Conservation (phyloP, 1,284 basidiomycete species). For the Fomitopsis palustris region DNA sequence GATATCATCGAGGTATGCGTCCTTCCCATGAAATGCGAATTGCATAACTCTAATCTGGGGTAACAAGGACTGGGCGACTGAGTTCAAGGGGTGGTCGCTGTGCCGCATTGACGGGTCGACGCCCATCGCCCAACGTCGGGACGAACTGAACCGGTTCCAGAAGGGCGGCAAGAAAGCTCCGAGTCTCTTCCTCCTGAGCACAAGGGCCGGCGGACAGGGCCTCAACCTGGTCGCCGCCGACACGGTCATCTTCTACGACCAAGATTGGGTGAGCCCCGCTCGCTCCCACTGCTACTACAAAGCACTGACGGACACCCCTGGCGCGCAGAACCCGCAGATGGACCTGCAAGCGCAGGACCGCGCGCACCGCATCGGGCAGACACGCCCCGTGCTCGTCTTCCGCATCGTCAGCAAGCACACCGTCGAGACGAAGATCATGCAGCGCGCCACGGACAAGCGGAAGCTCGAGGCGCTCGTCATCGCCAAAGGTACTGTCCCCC, state of each 20-base stretch:
- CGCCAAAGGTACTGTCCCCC: constrained; percentile 64
- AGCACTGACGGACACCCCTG: constrained; percentile 7
- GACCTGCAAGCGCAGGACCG: constrained; percentile 96
- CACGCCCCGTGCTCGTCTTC: constrained; percentile 84
- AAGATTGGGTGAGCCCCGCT: constrained; percentile 76
- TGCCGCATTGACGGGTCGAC: constrained; percentile 93
- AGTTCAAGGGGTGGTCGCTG: constrained; percentile 76
- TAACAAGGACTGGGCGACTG: constrained; percentile 77
- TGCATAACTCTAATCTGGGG: not conserved
- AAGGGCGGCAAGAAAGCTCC: constrained; percentile 71
- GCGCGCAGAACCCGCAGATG: constrained; percentile 86
- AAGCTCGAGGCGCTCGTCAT: constrained; percentile 94
- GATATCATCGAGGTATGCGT: constrained; percentile 82
- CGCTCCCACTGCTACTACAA: not conserved
- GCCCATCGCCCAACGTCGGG: constrained; percentile 71
- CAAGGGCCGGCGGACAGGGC: constrained; percentile 88
- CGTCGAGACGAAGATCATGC: constrained; percentile 89
- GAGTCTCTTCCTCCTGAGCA: constrained; percentile 86
- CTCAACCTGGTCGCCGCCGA: constrained; percentile 94
- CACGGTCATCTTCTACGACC: constrained; percentile 93
- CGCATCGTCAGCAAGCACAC: constrained; percentile 86
- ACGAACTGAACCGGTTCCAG: constrained; percentile 87
- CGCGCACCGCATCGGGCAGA: constrained; percentile 95
- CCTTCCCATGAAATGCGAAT: constrained; percentile 1
- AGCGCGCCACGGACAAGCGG: constrained; percentile 84